Evolutionary conservation across 2,329 filamentous ascomycete genomes (phyloP).

Genomic region (Apiospora sp.): DNA sequence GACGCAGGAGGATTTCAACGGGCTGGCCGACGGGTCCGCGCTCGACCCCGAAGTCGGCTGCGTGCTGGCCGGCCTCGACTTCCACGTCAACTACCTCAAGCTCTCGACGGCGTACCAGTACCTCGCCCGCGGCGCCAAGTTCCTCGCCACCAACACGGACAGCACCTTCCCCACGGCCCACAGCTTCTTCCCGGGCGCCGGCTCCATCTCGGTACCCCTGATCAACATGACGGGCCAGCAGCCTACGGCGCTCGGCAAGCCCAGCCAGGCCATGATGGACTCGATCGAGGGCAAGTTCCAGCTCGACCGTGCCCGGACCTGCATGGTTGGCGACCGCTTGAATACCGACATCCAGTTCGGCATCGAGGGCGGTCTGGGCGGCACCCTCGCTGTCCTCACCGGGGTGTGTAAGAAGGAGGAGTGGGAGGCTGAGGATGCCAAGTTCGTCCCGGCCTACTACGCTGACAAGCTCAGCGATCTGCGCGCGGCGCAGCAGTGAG

Average conservation of each 20-base stretch:
- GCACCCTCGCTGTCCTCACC: constrained; percentile 89
- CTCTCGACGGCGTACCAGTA: constrained; percentile 86
- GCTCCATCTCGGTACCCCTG: constrained; percentile 80
- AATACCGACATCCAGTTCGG: constrained; percentile 98
- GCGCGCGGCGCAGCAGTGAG: constrained; percentile 41
- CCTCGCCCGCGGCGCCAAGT: constrained; percentile 79
- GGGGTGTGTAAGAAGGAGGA: constrained; percentile 89
- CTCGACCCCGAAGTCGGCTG: constrained; percentile 90
- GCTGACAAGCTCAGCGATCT: constrained; percentile 87
- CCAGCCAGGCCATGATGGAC: constrained; percentile 99
- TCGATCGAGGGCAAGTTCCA: constrained; percentile 95
- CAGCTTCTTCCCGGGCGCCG: constrained; percentile 90
- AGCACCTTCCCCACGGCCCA: constrained; percentile 85
- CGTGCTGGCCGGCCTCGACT: constrained; percentile 90
- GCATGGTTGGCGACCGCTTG: constrained; percentile 94
- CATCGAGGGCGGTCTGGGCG: constrained; percentile 87
- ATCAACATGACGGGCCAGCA: constrained; percentile 73
- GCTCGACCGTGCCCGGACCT: constrained; percentile 83
- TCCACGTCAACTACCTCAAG: constrained; percentile 96
- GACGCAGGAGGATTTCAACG: constrained; percentile 79
- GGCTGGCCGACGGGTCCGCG: constrained; percentile 75
- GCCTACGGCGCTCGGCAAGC: constrained; percentile 87
- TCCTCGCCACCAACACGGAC: constrained; percentile 93
- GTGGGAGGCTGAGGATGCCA: constrained; percentile 73
- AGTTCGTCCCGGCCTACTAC: constrained; percentile 81